Evolutionary conservation across 129 eudicot genomes (phyloP).

Genomic region (Apium graveolens): DNA sequence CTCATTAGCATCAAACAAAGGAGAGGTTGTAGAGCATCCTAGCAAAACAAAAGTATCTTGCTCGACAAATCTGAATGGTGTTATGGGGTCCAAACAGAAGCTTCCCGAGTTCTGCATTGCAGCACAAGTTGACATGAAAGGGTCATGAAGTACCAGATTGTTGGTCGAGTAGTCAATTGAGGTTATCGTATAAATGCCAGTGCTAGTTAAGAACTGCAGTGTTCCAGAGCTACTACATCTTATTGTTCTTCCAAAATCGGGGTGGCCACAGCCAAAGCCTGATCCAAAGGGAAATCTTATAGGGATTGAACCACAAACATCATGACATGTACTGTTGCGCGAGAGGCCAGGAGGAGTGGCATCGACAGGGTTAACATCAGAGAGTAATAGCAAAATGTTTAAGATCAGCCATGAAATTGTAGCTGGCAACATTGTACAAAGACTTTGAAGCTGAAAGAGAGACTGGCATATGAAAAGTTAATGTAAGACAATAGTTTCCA

Average conservation of each 20-base stretch:
- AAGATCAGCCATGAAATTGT: slow-evolving; percentile 28
- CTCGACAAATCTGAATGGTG: slow-evolving; percentile 39
- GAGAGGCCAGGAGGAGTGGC: slow-evolving; percentile 46
- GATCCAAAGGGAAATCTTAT: slow-evolving; percentile 63
- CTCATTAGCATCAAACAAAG: slow-evolving; percentile 47
- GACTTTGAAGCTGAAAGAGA: neutral
- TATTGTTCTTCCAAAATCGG: slow-evolving; percentile 49
- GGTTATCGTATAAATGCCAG: slow-evolving; percentile 43
- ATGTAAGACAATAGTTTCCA: neutral
- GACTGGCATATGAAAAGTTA: neutral
- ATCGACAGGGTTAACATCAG: slow-evolving; percentile 23
- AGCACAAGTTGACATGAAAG: slow-evolving; percentile 66
- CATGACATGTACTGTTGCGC: slow-evolving; percentile 36
- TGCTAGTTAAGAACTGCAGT: slow-evolving; percentile 45
- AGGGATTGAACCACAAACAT: slow-evolving; percentile 45
- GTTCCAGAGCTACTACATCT: slow-evolving; percentile 45
- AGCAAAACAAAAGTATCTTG: slow-evolving; percentile 49
- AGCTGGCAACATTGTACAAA: slow-evolving; percentile 26
- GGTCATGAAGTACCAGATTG: slow-evolving; percentile 41
- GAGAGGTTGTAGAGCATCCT: slow-evolving; percentile 71
- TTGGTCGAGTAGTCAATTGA: slow-evolving; percentile 52
- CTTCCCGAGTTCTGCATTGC: slow-evolving; percentile 79
- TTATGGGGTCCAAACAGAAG: slow-evolving; percentile 42
- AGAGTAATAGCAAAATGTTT: slow-evolving; percentile 26
- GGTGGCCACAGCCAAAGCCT: slow-evolving; percentile 69